Conservation (phyloP, 805 yeast species). For the Wickerhamomyces chambardii region DNA sequence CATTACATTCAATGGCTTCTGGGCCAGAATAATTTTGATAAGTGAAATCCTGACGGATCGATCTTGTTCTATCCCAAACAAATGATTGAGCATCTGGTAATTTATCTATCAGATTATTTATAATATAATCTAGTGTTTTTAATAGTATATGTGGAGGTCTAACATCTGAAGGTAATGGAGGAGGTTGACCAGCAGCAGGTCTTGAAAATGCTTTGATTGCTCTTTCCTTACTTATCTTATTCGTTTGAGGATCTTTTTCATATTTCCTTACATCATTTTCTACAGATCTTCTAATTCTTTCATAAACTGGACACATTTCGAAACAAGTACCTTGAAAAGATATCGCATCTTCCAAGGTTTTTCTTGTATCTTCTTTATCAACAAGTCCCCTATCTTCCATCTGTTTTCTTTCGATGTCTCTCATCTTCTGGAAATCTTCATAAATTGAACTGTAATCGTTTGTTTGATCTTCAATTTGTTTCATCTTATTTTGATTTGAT, state of each 20-base stretch:
- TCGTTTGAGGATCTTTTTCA: conserved; percentile 54
- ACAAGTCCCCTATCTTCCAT: conserved; percentile 82
- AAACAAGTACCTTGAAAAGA: conserved; percentile 78
- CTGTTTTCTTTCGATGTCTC: conserved; percentile 63
- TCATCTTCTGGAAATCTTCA: conserved; percentile 64
- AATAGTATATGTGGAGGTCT: conserved; percentile 79
- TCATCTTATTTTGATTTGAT: conserved; percentile 59
- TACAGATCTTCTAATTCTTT: conserved; percentile 76
- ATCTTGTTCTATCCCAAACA: conserved; percentile 95
- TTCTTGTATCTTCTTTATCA: conserved; percentile 77
- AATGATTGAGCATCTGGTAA: conserved; percentile 86
- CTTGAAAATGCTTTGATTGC: conserved; percentile 92
- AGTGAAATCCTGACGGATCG: conserved; percentile 94
- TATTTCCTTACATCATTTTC: conserved; percentile 79
- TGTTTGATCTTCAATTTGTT: conserved; percentile 36
- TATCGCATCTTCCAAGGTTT: conserved; percentile 83
- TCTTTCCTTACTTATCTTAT: conserved; percentile 42
- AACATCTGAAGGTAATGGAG: conserved; percentile 95
- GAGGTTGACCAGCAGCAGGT: conserved; percentile 98
- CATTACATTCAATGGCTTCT: conserved; percentile 90
- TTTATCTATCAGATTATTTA: conserved; percentile 49
- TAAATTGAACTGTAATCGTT: conserved; percentile 64
- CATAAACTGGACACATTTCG: conserved; percentile 95
- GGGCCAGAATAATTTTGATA: conserved; percentile 91
- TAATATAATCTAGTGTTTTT: conserved; percentile 61